These are phyloP conservation scores for Pezicula rhizophila DNA, from an alignment of 2,329 filamentous ascomycete genomes.

Conservation along the genomic window DNA sequence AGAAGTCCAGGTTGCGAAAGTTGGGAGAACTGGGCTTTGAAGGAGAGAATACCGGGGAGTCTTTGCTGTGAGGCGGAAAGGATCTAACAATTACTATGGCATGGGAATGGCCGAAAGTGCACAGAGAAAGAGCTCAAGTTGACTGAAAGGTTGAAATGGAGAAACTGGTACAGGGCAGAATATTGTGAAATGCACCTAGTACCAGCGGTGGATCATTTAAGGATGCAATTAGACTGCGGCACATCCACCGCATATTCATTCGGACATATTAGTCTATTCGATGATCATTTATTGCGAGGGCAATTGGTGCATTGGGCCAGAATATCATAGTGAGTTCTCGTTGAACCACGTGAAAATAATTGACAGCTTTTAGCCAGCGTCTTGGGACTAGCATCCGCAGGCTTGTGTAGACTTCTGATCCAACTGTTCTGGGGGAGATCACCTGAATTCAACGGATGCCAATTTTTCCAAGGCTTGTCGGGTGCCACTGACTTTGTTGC, in stretches of 20 bases:
- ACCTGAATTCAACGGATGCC: too few relatives aligned
- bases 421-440: too few relatives aligned
- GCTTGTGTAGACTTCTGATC: too few relatives aligned
- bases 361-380: too few relatives aligned
- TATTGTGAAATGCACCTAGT: slow-evolving; percentile 45
- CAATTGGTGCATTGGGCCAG: too few relatives aligned
- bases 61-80: slow-evolving; percentile 49
- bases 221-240: neutral
- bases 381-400: too few relatives aligned
- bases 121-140: neutral
- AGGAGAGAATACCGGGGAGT: slow-evolving; percentile 73
- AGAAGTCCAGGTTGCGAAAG: slow-evolving; percentile 67
- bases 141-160: slow-evolving; percentile 3
- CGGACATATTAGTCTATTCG: neutral
- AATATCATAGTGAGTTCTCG: too few relatives aligned
- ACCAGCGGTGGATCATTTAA: slow-evolving; percentile 8
- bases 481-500: too few relatives aligned
- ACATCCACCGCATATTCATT: neutral
- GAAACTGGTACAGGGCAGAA: slow-evolving; percentile 33
- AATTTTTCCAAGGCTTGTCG: too few relatives aligned
- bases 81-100: slow-evolving; percentile 1
- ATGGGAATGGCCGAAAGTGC: neutral
- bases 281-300: neutral
- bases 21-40: slow-evolving; percentile 79
- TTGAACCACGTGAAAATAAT: too few relatives aligned